Conservation (phyloP, 2,329 filamentous ascomycete species). For the Aspergillus floridensis region DNA sequence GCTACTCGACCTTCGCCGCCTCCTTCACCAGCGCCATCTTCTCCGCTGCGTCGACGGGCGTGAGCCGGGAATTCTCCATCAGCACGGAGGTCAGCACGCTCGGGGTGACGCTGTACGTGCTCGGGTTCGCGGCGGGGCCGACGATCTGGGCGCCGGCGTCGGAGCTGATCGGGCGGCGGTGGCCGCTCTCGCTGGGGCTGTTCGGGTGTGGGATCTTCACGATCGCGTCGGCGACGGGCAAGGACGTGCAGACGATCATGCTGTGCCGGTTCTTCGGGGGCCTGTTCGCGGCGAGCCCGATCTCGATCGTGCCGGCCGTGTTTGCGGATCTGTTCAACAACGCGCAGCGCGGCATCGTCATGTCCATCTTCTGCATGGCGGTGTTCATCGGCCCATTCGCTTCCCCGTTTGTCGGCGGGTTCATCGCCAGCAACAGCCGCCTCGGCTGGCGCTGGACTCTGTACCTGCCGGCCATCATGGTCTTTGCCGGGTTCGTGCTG, state of each 20-base stretch:
- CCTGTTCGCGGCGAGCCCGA: slow-evolving; percentile 45
- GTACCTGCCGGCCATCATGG: slow-evolving; percentile 55
- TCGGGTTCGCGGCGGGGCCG: slow-evolving; percentile 59
- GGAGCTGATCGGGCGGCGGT: slow-evolving; percentile 59
- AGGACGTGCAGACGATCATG: slow-evolving; percentile 44
- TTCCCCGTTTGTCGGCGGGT: slow-evolving; percentile 53
- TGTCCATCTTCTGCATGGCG: slow-evolving; percentile 52
- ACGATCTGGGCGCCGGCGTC: slow-evolving; percentile 62
- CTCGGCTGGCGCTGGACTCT: slow-evolving; percentile 55
- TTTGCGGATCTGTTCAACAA: slow-evolving; percentile 53
- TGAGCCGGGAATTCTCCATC: slow-evolving; percentile 52
- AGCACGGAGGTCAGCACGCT: slow-evolving; percentile 45
- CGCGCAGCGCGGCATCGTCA: slow-evolving; percentile 40
- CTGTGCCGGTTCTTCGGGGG: slow-evolving; percentile 49
- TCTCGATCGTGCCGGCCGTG: slow-evolving; percentile 46
- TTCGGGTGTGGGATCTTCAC: slow-evolving; percentile 47
- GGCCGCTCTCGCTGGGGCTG: slow-evolving; percentile 48
- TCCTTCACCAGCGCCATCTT: slow-evolving; percentile 63
- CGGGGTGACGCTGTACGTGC: slow-evolving; percentile 50
- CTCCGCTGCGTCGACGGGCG: slow-evolving; percentile 58
- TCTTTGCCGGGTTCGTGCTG: slow-evolving; percentile 44
- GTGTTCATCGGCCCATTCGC: slow-evolving; percentile 51
- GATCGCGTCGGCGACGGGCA: slow-evolving; percentile 44
- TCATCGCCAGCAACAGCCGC: slow-evolving; percentile 46
- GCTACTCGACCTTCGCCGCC: slow-evolving; percentile 50